A percentile compares a stretch with the other conserved stretches of the same genome.
These are phyloP conservation scores for Cytidiella melzeri DNA, from an alignment of 768 basidiomycete genomes.

Conservation along the genomic window DNA sequence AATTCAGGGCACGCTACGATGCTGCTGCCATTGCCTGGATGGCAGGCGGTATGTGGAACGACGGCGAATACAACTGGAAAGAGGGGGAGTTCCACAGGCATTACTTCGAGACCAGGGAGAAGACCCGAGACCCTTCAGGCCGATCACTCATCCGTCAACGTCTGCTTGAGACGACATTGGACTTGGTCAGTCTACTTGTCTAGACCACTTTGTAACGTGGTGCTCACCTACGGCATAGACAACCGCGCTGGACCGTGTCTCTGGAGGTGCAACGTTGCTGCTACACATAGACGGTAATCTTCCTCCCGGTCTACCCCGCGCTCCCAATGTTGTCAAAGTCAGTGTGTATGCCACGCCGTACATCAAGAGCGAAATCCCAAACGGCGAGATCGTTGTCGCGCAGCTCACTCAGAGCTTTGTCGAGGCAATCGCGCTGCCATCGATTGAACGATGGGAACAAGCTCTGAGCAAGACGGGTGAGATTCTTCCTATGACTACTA, in stretches of 20 bases:
- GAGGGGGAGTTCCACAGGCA: background rate
- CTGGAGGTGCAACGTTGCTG: background rate
- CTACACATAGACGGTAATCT: background rate
- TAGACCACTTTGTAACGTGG: background rate
- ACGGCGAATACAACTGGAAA: background rate
- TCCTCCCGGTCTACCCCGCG: background rate
- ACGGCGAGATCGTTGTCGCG: background rate
- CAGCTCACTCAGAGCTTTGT: background rate
- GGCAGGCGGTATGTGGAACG: background rate
- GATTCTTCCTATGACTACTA: background rate
- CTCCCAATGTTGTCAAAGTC: background rate
- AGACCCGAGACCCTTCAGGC: background rate
- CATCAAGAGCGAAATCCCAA: background rate
- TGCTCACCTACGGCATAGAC: background rate
- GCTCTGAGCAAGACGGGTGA: background rate
- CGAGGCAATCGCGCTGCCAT: background rate
- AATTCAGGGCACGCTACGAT: background rate
- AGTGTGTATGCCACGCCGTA: background rate
- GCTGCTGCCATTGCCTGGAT: background rate
- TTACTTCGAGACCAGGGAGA: background rate
- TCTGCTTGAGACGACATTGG: background rate
- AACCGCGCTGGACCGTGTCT: background rate
- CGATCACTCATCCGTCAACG: background rate
- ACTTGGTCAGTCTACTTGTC: background rate
- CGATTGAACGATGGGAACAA: background rate